Base-by-base conservation (phyloP, 192 early-diverging fungal genomes). In the Phlyctochytrium bullatum region DNA sequence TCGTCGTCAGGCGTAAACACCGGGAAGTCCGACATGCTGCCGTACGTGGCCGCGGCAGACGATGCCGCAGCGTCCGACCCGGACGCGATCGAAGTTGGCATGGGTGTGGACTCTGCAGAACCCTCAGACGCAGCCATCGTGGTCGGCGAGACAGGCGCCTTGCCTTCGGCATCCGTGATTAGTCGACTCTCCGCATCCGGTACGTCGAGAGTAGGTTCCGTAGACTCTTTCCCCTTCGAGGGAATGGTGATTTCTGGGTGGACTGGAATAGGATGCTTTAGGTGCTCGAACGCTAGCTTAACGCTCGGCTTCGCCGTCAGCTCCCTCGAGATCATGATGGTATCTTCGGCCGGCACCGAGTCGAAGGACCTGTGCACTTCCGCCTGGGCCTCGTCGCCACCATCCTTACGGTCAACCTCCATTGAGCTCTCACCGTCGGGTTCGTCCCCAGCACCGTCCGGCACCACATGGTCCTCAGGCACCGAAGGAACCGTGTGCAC, bases 1-100 rank as follows among this genome's bases (percentile, higher is more conserved):
- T 35, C 20, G 58, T 68, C 54, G 6, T 25, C 54, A 10, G 54
- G 54, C 25, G 54, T 57, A 28, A 57, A 57, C 6, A 57, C 27
- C 12, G 54, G 20, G 14, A 28, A 10, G 12, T 57, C 27, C n/a
- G n/a, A n/a, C 4, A 57, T 6, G 54, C 54, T 57, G 12, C 54
- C 54, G 6, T 6, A 14, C 14, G 54, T 57, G 54, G 54, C 54
- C 20, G 20, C 12, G 27, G 54, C 40, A 6, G 40, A 47, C 40
- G 20, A 47, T 47, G 10, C 40, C 20, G 10, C 40, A 6, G 20
- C 6, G 6, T 47, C 40, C 6, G 40, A 47, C 10, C 40, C 20
- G 40, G 10, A 14, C 10, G 40, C 40, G 20, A 20, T 47, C 10
- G 40, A 47, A 47, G 40, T 14, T 14, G 40, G 10, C 6, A 20